Evolutionary conservation across 1,139 yeast species (phyloP).

Genomic region (Debaryomyces singareniensis): DNA sequence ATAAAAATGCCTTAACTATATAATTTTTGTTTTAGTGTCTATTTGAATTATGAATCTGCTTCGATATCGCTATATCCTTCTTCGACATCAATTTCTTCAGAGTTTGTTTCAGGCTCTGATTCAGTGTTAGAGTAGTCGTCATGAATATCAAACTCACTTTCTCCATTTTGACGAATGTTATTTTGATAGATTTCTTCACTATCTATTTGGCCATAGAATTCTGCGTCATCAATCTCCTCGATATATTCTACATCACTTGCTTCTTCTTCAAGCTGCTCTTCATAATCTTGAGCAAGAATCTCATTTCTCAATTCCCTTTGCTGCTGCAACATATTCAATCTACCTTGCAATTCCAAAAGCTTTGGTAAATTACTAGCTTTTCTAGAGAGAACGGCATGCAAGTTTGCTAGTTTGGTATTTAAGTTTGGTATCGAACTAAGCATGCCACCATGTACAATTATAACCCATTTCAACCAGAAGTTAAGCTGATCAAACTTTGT

Average conservation of each 20-base stretch:
- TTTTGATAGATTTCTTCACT: no score
- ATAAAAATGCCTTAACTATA: no score
- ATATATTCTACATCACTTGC: conserved; percentile 35
- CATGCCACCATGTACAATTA: conserved; percentile 83
- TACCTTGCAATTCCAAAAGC: conserved; percentile 76
- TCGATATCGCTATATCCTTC: conserved; percentile 7
- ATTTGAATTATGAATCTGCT: conserved; percentile 3
- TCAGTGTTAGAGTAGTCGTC: no score
- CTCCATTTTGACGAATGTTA: no score
- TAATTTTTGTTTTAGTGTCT: no score
- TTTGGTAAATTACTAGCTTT: conserved; percentile 75
- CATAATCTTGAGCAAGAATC: conserved; percentile 21
- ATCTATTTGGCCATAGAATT: conserved; percentile 15
- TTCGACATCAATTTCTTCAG: conserved; percentile 6
- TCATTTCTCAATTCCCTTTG: conserved; percentile 66
- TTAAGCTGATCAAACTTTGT: conserved; percentile 68
- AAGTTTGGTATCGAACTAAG: conserved; percentile 66
- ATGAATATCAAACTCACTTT: no score
- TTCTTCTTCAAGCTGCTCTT: conserved; percentile 20
- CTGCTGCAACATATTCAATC: conserved; percentile 64
- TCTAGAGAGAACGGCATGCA: conserved; percentile 70
- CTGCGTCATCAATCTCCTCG: conserved; percentile 37
- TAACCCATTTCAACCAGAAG: conserved; percentile 90
- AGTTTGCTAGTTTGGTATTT: conserved; percentile 59
- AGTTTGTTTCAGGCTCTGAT: conserved; percentile 1